Conservation (phyloP, 257 asterid species). For the Henckelia pumila region DNA sequence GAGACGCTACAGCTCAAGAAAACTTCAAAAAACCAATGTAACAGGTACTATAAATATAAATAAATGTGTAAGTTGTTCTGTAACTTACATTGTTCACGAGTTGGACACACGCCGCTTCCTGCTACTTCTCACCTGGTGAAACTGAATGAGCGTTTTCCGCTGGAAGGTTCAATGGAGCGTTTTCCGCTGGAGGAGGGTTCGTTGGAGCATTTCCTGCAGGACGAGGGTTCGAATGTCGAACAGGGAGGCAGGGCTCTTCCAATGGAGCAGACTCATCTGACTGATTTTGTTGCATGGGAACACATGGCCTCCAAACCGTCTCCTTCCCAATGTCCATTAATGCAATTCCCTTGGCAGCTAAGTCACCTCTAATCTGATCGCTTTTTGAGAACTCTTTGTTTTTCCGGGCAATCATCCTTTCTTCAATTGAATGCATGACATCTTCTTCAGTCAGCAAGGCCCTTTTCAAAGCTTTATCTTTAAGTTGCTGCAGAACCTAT, state of each 20-base stretch:
- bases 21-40: not conserved
- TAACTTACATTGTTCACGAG: not conserved
- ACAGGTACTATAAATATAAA: not conserved
- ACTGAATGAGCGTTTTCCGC: not conserved
- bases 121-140: slow-evolving; percentile 3
- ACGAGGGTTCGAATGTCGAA: slow-evolving; percentile 11
- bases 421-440: slow-evolving; percentile 48
- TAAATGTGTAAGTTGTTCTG: not conserved
- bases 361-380: slow-evolving; percentile 64
- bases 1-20: not conserved
- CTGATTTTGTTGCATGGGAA: slow-evolving; percentile 37
- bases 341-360: slow-evolving; percentile 65
- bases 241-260: not conserved
- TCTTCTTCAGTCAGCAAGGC: slow-evolving; percentile 66
- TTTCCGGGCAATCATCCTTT: slow-evolving; percentile 58
- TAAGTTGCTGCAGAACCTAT: slow-evolving; percentile 76
- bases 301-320: slow-evolving; percentile 86
- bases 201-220: too few species aligned
- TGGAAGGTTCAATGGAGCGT: not conserved
- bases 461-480: slow-evolving; percentile 73
- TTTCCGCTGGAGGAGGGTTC: slow-evolving; percentile 10
- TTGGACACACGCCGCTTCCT: not conserved
- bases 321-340: slow-evolving; percentile 79
- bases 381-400: slow-evolving; percentile 50
- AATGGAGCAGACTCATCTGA: not conserved